Evolutionary conservation across 768 basidiomycete genomes (phyloP).

Genomic region (Tulasnella sp.): DNA sequence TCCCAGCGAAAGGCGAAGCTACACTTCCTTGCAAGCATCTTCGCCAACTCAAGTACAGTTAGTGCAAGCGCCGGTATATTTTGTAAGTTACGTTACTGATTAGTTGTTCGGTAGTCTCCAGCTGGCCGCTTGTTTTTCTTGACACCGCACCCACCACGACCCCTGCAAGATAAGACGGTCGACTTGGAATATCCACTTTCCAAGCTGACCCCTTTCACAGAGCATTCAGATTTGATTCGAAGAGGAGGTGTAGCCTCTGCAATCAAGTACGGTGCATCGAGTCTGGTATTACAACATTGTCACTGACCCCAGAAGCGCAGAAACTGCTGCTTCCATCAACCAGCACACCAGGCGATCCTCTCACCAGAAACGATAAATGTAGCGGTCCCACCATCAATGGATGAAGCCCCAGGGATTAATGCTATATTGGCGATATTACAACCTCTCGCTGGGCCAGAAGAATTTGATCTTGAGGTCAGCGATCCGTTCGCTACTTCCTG

Average conservation of each 20-base stretch:
- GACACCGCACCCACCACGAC: conserved; percentile 47
- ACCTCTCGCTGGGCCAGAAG: conserved; percentile 90
- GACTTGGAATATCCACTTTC: conserved; percentile 66
- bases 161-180: conserved; percentile 27
- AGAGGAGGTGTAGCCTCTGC: conserved; percentile 78
- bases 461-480: conserved; percentile 78
- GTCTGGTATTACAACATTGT: not conserved
- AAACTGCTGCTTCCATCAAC: conserved; percentile 64
- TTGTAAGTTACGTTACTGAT: not conserved
- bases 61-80: conserved; percentile 24
- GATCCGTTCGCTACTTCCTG: not conserved
- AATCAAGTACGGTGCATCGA: conserved; percentile 53
- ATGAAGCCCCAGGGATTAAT: conserved; percentile 63
- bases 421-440: conserved; percentile 75
- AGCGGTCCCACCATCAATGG: conserved; percentile 46
- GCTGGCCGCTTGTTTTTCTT: conserved; percentile 72
- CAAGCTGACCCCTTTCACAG: conserved; percentile 77
- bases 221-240: conserved; percentile 77
- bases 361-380: conserved; percentile 44
- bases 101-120: conserved; percentile 40
- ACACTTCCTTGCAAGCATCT: conserved; percentile 88
- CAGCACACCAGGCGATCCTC: conserved; percentile 61
- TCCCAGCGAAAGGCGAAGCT: conserved; percentile 51
- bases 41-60: conserved; percentile 81
- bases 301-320: conserved; percentile 29